Evolutionary conservation across 306 rosid genomes (phyloP).

Genomic region (Delonix regia): DNA sequence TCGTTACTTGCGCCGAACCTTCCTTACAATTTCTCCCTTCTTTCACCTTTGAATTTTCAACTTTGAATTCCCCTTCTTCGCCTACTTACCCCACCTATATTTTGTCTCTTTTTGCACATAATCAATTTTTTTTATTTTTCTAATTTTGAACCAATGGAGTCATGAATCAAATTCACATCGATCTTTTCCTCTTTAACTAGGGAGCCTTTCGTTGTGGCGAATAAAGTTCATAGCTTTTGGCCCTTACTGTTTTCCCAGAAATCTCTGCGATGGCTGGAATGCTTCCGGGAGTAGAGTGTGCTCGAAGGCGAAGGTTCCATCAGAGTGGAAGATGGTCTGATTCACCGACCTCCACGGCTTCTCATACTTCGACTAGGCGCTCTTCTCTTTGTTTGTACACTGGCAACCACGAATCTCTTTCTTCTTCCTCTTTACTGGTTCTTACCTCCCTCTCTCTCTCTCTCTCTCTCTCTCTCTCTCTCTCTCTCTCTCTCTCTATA

Average conservation of each 20-base stretch:
- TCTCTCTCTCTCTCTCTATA: too few relatives aligned
- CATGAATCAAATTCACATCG: neutral
- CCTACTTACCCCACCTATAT: too few relatives aligned
- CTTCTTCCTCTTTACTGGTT: conserved; percentile 51
- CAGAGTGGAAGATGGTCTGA: conserved; percentile 44
- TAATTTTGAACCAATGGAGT: neutral
- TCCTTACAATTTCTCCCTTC: too few relatives aligned
- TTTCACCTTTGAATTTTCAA: neutral
- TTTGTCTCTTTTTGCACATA: neutral
- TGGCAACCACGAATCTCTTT: conserved; percentile 54
- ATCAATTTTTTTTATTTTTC: neutral
- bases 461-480: too few relatives aligned
- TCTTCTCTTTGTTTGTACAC: conserved; percentile 62
- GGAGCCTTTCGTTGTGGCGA: too few relatives aligned
- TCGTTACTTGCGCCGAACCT: neutral
- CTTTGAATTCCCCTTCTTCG: too few relatives aligned
- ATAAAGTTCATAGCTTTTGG: neutral
- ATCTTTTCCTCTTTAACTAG: neutral
- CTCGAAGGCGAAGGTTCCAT: conserved; percentile 78
- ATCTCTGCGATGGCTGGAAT: conserved; percentile 61
- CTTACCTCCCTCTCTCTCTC: neutral
- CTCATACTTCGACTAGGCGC: conserved; percentile 46
- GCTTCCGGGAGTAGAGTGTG: conserved; percentile 97
- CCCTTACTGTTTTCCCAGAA: neutral
- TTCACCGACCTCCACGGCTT: conserved; percentile 32